Conservation (phyloP, 2,329 filamentous ascomycete genomes). For the Samsoniella hepiali region DNA sequence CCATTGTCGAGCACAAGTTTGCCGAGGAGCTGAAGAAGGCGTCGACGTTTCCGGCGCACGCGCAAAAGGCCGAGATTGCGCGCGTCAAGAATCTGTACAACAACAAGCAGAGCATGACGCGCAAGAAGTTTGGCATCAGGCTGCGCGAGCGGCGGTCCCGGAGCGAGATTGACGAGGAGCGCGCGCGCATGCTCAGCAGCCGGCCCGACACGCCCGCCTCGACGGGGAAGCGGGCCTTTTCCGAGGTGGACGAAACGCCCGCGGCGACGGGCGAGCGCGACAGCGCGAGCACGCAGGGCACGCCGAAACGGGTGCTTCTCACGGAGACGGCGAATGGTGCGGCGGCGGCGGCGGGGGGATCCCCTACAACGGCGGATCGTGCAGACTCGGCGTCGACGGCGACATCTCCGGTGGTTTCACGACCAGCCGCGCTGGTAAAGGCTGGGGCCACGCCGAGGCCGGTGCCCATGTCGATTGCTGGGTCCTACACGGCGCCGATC, state of each 20-base stretch:
- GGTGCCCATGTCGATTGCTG: constrained; percentile 14
- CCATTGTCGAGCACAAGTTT: constrained; percentile 27
- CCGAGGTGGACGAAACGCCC: not conserved
- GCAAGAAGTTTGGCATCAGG: constrained; percentile 56
- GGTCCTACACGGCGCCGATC: constrained; percentile 8
- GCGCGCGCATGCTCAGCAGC: constrained; percentile 34
- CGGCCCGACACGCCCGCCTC: not conserved
- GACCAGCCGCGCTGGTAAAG: not conserved
- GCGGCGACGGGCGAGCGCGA: not conserved
- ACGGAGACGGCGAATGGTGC: not conserved
- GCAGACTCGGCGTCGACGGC: not conserved
- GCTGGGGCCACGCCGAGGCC: not conserved
- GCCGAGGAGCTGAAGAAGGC: constrained; percentile 44
- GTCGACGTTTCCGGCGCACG: constrained; percentile 33
- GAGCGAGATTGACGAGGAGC: constrained; percentile 44
- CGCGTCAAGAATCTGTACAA: constrained; percentile 51
- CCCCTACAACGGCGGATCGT: not conserved
- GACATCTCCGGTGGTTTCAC: not conserved
- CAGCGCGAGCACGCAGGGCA: not conserved
- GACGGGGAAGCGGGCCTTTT: not conserved
- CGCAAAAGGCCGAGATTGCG: constrained; percentile 33
- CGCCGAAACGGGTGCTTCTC: not conserved
- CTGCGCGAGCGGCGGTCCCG: constrained; percentile 48
- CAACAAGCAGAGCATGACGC: constrained; percentile 54
- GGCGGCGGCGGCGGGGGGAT: too few relatives aligned